phyloP scores from a whole-genome alignment of 768 basidiomycete species.

The Candolleomyces aberdarensis region DNA sequence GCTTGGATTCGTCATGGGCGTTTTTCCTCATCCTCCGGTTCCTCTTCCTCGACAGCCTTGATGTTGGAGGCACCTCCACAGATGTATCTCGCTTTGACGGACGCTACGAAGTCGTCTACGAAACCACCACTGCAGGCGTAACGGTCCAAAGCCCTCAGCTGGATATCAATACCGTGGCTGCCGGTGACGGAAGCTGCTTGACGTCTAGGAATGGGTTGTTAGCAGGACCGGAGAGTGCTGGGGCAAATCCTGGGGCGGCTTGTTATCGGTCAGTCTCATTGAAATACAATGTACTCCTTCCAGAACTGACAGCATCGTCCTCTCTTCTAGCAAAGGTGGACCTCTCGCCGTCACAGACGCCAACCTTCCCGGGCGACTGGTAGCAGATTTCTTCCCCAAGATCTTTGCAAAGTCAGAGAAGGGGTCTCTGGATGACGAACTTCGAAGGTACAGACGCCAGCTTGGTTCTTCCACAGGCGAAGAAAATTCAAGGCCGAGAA shows the following conservation, averaged over 20 bases:
- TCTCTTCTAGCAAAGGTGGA: constrained; percentile 69
- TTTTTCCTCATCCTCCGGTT: neutral
- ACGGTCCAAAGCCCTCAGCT: constrained; percentile 91
- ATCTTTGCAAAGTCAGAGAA: constrained; percentile 91
- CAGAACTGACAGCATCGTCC: too few relatives aligned
- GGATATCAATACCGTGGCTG: constrained; percentile 95
- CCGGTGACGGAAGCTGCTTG: constrained; percentile 73
- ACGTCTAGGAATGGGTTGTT: constrained; percentile 88
- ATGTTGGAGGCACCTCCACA: constrained; percentile 94
- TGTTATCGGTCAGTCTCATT: constrained; percentile 67
- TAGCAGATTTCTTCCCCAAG: constrained; percentile 91
- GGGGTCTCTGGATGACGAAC: constrained; percentile 71
- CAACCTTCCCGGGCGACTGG: constrained; percentile 84
- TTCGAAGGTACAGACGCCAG: constrained; percentile 94
- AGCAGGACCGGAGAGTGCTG: constrained; percentile 91
- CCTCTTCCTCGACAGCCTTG: constrained; percentile 46
- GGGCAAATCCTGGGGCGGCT: constrained; percentile 92
- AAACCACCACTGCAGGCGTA: constrained; percentile 95
- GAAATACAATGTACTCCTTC: neutral
- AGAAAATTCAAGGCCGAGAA: constrained; percentile 49
- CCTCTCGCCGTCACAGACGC: constrained; percentile 92
- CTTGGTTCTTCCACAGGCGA: constrained; percentile 60
- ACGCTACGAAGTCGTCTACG: constrained; percentile 88
- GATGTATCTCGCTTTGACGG: constrained; percentile 94
- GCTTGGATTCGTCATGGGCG: neutral